Evolutionary conservation across 2,329 filamentous ascomycete genomes (phyloP).

Genomic region (Fusarium phyllophilum): DNA sequence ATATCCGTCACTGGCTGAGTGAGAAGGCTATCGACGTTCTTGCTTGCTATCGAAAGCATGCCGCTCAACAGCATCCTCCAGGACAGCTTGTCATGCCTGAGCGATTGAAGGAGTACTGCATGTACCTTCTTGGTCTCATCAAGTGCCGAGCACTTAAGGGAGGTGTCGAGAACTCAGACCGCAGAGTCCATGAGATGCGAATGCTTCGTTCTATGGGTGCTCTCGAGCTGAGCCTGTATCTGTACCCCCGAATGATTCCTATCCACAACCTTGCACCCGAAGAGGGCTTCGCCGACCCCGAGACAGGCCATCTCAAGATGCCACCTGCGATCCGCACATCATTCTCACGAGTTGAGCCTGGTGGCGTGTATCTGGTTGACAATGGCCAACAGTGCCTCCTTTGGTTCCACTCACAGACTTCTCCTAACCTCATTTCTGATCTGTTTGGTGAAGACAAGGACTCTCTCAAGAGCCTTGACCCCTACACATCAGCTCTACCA

Average conservation of each 20-base stretch:
- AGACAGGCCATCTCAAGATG: slow-evolving; percentile 87
- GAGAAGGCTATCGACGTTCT: slow-evolving; percentile 95
- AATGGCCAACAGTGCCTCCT: slow-evolving; percentile 92
- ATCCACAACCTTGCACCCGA: slow-evolving; percentile 88
- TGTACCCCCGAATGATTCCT: slow-evolving; percentile 93
- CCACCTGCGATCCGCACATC: slow-evolving; percentile 83
- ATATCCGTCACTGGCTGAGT: slow-evolving; percentile 82
- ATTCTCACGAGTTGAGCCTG: slow-evolving; percentile 89
- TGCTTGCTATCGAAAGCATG: slow-evolving; percentile 91
- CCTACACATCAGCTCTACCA: slow-evolving; percentile 82
- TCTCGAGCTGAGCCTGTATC: slow-evolving; percentile 86
- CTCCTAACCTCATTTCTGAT: slow-evolving; percentile 88
- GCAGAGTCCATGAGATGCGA: slow-evolving; percentile 89
- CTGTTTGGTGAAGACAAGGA: slow-evolving; percentile 82
- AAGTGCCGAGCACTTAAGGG: slow-evolving; percentile 95
- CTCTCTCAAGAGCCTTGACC: slow-evolving; percentile 79
- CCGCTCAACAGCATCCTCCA: slow-evolving; percentile 84
- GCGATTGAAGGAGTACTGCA: slow-evolving; percentile 93
- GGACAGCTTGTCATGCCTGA: slow-evolving; percentile 95
- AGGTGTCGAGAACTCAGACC: slow-evolving; percentile 88
- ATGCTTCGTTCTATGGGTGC: slow-evolving; percentile 90
- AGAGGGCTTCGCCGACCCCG: slow-evolving; percentile 89
- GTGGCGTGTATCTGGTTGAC: slow-evolving; percentile 93
- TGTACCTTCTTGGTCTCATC: slow-evolving; percentile 91
- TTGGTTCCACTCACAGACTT: slow-evolving; percentile 93